Percentiles rank a stretch among this genome's conserved stretches.
phyloP scores from a whole-genome alignment of 73 alveolate genomes.

The Effrenium voratum region DNA sequence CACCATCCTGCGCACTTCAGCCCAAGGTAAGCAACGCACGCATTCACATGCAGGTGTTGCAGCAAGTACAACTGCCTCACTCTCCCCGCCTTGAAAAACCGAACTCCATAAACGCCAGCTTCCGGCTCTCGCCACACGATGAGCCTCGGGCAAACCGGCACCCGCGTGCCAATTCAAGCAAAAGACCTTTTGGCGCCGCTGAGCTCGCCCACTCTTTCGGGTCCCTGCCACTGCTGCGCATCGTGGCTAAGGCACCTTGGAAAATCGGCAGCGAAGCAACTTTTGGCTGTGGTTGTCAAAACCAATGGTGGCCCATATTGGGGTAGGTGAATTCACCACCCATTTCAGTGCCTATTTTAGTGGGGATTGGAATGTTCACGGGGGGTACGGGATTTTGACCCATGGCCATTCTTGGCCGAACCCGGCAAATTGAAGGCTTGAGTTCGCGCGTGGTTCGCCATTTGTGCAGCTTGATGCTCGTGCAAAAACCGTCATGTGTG shows the following conservation, averaged over 20 bases:
- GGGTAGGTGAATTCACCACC: too few relatives aligned
- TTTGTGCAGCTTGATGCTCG: background rate
- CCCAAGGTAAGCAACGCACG: too few relatives aligned
- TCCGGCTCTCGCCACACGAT: conserved; percentile 63
- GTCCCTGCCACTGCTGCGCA: conserved; percentile 82
- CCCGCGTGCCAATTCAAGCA: background rate
- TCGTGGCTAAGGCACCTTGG: conserved; percentile 82
- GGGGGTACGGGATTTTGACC: too few relatives aligned
- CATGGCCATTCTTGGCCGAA: too few relatives aligned
- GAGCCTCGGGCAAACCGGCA: conserved; percentile 5
- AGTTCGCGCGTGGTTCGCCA: background rate
- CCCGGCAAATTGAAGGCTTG: background rate
- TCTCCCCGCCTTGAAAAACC: conserved; percentile 86
- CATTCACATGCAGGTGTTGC: too few relatives aligned
- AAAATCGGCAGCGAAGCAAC: too few relatives aligned
- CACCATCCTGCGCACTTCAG: conserved; percentile 36
- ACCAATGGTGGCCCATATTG: too few relatives aligned
- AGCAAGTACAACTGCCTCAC: too few relatives aligned
- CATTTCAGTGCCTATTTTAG: too few relatives aligned
- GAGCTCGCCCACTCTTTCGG: conserved; percentile 45
- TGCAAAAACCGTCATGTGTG: too few relatives aligned
- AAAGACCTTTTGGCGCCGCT: background rate
- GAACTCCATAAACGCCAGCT: conserved; percentile 64
- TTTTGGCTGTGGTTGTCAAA: background rate
- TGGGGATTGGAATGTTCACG: too few relatives aligned